Conservation (phyloP, 164 flowering plant genomes). For the Chimonanthus praecox region DNA sequence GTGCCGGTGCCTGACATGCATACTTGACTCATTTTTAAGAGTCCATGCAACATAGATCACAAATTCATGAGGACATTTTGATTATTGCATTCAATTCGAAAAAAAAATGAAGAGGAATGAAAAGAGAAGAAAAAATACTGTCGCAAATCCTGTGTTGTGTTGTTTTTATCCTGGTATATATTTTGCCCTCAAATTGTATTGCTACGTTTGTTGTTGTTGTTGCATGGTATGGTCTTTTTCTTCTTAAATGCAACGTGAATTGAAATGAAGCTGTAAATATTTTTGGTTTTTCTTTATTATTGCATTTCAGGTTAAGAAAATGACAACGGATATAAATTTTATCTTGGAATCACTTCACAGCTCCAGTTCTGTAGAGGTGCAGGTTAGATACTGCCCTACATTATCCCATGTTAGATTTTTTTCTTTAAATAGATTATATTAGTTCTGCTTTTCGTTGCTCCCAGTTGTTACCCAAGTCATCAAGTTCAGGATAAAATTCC, state of each 20-base stretch:
- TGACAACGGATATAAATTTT: conserved; percentile 67
- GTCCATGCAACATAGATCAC: too few species aligned
- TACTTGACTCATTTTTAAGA: too few species aligned
- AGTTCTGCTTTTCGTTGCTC: not conserved
- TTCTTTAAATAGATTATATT: not conserved
- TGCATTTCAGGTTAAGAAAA: conserved; percentile 56
- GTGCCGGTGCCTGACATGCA: too few species aligned
- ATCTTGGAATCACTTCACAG: conserved; percentile 65
- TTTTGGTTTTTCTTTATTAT: not conserved
- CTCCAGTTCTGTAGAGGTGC: conserved; percentile 68
- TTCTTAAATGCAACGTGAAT: not conserved
- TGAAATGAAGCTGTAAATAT: not conserved
- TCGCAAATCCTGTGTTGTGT: too few species aligned
- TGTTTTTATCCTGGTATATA: too few species aligned
- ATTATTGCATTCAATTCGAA: too few species aligned
- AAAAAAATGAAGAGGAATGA: too few species aligned
- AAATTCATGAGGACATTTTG: too few species aligned
- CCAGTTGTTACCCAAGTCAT: not conserved
- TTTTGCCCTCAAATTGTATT: too few species aligned
- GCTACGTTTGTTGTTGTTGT: too few species aligned
- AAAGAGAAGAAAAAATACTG: too few species aligned
- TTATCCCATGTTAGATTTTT: not conserved
- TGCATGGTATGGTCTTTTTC: too few species aligned
- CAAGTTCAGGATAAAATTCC: conserved; percentile 3
- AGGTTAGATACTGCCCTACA: conserved; percentile 36